Evolutionary conservation across 2,329 filamentous ascomycete species (phyloP), one percentile per base, ranked within the genome.

Genomic region (Sphaceloma murrayae): DNA sequence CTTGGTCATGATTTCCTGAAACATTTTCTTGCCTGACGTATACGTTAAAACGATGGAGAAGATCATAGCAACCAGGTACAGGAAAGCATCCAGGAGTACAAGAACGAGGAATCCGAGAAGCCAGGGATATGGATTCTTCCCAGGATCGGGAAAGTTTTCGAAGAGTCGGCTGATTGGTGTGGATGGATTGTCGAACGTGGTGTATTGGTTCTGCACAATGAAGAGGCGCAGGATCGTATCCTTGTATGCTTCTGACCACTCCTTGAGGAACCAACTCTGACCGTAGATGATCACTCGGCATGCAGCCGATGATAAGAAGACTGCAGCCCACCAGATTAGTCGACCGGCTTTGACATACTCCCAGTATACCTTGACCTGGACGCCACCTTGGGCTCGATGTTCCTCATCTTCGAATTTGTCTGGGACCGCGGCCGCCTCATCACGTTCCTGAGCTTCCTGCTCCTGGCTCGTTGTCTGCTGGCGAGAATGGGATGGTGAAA

Each of bases 351-450:
- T 82, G 63, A 94, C 78, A 52, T 94, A 94, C 50, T 79, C 77
- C 78, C 83, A 86, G 57, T 94, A 94, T 0, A 94, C 80, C 5
- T 72, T 72, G 8, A 77, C 65, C 53, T 87, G 76, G 1, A 94
- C 83, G 1, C 82, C 78, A 13, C 87, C 86, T 48, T 84, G 74
- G 1, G 75, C 80, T 38, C 84, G 73, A 52, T 79, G 69, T 58
- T 91, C 84, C 22, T 88, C 83, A 55, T 87, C 80, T 34, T 87
- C 79, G 55, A 89, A 88, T 54, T 85, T 85, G 22, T 82, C 78
- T 0, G 81, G 78, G 9, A 78, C 65, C 0, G 75, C 75, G 7
- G 70, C 68, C 4, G 62, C 62, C 10, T 68, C 63, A 13, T 69
- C 61, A 13, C 67, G 65, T 4, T 68, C 59, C 1, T 59, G 54